These are phyloP conservation scores for Hypoxylon sp. DNA, from an alignment of 2,329 filamentous ascomycete genomes.

Conservation along the genomic window DNA sequence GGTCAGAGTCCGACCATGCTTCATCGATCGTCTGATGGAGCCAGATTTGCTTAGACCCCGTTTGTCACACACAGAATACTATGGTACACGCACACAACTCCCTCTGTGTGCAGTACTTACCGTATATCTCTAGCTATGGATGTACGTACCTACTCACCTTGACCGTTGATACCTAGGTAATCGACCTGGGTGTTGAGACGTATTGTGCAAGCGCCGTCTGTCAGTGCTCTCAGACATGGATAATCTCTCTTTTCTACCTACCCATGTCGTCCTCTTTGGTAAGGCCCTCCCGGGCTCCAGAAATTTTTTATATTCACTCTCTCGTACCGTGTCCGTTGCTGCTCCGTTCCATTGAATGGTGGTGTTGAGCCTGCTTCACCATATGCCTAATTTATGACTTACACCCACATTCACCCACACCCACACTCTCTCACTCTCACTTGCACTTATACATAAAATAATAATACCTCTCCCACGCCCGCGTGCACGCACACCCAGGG, in stretches of 20 bases:
- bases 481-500: constrained; percentile 38
- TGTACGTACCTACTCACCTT: constrained; percentile 32
- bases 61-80: constrained; percentile 43
- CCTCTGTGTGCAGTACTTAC: constrained; percentile 1
- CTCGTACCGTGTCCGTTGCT: constrained; percentile 29
- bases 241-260: constrained; percentile 34
- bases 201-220: constrained; percentile 43
- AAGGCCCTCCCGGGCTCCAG: constrained; percentile 29
- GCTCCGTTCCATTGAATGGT: constrained; percentile 29
- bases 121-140: constrained; percentile 3
- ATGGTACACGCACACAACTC: constrained; percentile 23
- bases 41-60: constrained; percentile 46
- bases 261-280: constrained; percentile 34
- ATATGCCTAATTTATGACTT: constrained; percentile 50
- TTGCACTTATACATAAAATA: constrained; percentile 24
- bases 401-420: constrained; percentile 42
- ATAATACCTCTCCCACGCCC: constrained; percentile 30
- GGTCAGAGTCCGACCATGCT: constrained; percentile 46
- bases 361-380: constrained; percentile 40
- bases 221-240: constrained; percentile 51
- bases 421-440: constrained; percentile 29
- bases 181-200: constrained; percentile 45
- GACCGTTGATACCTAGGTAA: constrained; percentile 42
- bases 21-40: constrained; percentile 51
- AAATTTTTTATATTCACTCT: constrained; percentile 32